Evolutionary conservation across 345 rosid genomes (phyloP).

Genomic region (Triadica sebifera): DNA sequence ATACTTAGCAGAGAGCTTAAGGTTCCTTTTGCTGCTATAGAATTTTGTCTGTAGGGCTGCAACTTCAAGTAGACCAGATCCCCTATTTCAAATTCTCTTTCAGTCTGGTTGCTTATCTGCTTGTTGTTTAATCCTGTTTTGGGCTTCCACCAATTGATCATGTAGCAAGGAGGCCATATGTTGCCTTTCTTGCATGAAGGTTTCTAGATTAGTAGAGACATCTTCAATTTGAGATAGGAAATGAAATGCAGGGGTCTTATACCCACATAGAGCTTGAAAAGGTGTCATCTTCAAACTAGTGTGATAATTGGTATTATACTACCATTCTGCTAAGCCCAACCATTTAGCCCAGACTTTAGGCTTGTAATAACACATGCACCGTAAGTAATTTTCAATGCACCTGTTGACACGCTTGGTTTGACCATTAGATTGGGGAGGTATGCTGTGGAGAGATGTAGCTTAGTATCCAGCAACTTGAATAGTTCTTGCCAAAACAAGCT

Average conservation of each 20-base stretch:
- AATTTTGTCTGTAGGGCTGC: neutral
- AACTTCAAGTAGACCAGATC: neutral
- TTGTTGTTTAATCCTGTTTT: neutral
- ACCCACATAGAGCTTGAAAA: neutral
- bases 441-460: neutral
- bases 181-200: neutral
- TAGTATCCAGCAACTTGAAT: neutral
- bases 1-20: no score
- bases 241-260: neutral
- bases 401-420: neutral
- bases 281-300: no score
- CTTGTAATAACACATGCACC: no score
- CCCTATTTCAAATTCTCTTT: neutral
- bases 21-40: no score
- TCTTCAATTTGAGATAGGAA: neutral
- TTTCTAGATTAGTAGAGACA: neutral
- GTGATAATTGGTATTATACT: no score
- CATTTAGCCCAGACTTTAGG: no score
- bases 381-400: no score
- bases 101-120: neutral
- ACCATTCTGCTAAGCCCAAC: no score
- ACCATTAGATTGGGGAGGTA: neutral
- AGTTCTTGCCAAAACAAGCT: neutral
- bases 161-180: neutral
- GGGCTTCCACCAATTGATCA: neutral